A percentile compares a stretch with the other conserved stretches of the same genome.
These are phyloP conservation scores for Chamaenerion angustifolium DNA, from an alignment of 345 rosid species.

Conservation along the genomic window DNA sequence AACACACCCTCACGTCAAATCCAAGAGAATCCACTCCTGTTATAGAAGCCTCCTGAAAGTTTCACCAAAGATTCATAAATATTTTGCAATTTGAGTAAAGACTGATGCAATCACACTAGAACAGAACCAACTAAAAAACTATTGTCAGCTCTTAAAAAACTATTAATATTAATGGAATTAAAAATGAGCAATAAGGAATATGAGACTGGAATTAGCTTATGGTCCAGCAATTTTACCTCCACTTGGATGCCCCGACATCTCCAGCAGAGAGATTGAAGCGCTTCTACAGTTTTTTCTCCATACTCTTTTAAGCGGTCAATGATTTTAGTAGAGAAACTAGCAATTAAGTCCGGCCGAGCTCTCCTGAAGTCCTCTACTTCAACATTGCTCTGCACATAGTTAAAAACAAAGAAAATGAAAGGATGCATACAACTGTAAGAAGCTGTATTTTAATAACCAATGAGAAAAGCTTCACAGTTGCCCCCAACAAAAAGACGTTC, in stretches of 20 bases:
- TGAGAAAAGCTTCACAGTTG: no score
- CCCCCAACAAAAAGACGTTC: no score
- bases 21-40: constrained; percentile 67
- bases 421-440: constrained; percentile 4
- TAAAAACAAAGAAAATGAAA: constrained; percentile 14
- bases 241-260: constrained; percentile 70
- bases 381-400: constrained; percentile 34
- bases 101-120: no score
- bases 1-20: constrained; percentile 69
- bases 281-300: constrained; percentile 49
- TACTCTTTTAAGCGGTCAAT: constrained; percentile 53
- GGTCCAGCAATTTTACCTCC: constrained; percentile 39
- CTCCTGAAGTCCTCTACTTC: constrained; percentile 66
- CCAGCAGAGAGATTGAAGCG: constrained; percentile 69
- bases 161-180: no score
- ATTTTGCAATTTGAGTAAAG: no score
- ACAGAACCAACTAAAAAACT: no score
- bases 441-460: neutral
- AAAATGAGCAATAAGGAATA: no score
- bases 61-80: neutral
- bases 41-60: constrained; percentile 54
- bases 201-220: no score
- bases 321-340: constrained; percentile 52
- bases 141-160: no score
- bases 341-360: constrained; percentile 75